These are phyloP conservation scores for Persicaria tinctoria DNA, from an alignment of 148 eudicot species.

Conservation along the genomic window DNA sequence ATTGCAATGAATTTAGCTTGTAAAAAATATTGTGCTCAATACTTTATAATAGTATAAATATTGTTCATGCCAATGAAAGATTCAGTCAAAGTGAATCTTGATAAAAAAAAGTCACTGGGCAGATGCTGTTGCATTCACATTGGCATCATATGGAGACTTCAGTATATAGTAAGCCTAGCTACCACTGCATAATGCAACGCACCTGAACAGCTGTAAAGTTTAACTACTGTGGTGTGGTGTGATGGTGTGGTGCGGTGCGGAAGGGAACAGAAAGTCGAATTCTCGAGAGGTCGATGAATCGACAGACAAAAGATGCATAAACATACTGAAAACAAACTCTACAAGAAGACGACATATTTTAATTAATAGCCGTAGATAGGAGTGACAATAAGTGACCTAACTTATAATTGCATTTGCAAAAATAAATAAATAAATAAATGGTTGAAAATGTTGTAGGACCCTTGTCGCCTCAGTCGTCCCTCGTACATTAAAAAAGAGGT, in stretches of 20 bases:
- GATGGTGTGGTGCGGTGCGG: background rate
- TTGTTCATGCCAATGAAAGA: background rate
- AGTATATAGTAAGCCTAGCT: too few species aligned
- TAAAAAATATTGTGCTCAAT: background rate
- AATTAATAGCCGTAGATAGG: too few species aligned
- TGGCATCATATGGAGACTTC: background rate
- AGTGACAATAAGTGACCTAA: too few species aligned
- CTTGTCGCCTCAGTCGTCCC: too few species aligned
- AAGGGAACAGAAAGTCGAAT: background rate
- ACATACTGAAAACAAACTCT: too few species aligned
- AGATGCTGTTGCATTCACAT: slow-evolving; percentile 6
- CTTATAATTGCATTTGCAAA: too few species aligned
- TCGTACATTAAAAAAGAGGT: too few species aligned
- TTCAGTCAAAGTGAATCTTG: slow-evolving; percentile 6
- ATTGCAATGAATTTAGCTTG: background rate
- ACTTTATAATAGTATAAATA: background rate
- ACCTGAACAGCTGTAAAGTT: slow-evolving; percentile 9
- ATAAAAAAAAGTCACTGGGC: background rate
- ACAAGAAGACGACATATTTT: too few species aligned
- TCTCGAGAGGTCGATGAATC: too few species aligned
- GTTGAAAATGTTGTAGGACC: too few species aligned
- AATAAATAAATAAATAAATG: too few species aligned
- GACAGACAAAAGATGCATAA: too few species aligned
- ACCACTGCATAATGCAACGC: slow-evolving; percentile 6
- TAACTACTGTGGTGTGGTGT: background rate